Percentiles rank a stretch among this genome's conserved stretches.
These are phyloP conservation scores for Podosphaera leucotricha DNA, from an alignment of 2,329 filamentous ascomycete genomes.

Conservation along the genomic window DNA sequence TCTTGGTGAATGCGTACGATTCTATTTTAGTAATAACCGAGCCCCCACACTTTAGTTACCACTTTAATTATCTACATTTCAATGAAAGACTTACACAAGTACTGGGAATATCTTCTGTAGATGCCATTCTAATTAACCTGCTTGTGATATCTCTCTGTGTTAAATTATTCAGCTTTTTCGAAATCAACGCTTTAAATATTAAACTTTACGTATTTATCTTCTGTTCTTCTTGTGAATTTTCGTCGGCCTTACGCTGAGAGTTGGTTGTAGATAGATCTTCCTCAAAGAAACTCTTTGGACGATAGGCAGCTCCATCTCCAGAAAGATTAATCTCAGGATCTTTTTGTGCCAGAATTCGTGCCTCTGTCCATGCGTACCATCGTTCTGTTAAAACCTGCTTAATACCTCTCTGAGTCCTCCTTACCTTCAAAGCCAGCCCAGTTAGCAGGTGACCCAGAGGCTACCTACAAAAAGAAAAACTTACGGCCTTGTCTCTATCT, in stretches of 20 bases:
- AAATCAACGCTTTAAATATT: not conserved
- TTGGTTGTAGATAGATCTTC: conserved; percentile 3
- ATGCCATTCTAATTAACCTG: not conserved
- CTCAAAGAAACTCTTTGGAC: conserved; percentile 9
- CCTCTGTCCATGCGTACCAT: conserved; percentile 71
- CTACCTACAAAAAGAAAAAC: conserved; percentile 13
- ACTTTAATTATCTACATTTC: not conserved
- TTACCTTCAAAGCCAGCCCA: conserved; percentile 29
- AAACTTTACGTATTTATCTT: not conserved
- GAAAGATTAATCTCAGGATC: conserved; percentile 39
- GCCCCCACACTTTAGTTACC: not conserved
- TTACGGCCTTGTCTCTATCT: conserved; percentile 41
- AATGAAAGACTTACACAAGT: not conserved
- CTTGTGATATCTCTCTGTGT: not conserved
- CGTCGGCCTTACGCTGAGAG: conserved; percentile 8
- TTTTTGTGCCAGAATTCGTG: conserved; percentile 35
- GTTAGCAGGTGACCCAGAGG: not conserved
- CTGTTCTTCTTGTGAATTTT: conserved; percentile 13
- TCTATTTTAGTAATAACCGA: not conserved
- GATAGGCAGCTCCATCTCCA: conserved; percentile 12
- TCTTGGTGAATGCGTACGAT: not conserved
- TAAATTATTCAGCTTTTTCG: not conserved
- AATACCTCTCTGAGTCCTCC: conserved; percentile 56
- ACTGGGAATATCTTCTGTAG: not conserved
- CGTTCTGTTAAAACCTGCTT: conserved; percentile 70